A percentile compares a stretch with the other conserved stretches of the same genome.
phyloP scores from a whole-genome alignment of 768 basidiomycete genomes.

The Xanthoconium purpureum region DNA sequence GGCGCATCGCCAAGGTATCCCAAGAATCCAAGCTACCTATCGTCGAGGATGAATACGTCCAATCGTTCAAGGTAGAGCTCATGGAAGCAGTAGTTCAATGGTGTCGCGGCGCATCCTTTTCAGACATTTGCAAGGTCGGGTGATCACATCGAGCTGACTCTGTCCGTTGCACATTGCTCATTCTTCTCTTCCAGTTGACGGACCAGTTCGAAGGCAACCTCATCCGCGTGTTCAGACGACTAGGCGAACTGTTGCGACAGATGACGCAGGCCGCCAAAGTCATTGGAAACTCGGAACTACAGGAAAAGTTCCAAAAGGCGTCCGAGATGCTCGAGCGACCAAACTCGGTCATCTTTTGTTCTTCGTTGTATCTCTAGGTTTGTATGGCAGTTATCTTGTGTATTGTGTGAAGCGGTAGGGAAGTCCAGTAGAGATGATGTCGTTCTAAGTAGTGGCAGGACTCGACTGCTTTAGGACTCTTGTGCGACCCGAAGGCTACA shows the following conservation, averaged over 20 bases:
- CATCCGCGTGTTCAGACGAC: slow-evolving; percentile 91
- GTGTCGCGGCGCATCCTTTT: slow-evolving; percentile 97
- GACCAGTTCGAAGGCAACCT: slow-evolving; percentile 97
- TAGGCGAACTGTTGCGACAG: slow-evolving; percentile 92
- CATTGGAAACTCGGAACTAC: slow-evolving; percentile 90
- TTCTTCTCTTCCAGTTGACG: slow-evolving; percentile 57
- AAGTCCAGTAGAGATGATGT: too few species aligned
- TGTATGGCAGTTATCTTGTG: not conserved
- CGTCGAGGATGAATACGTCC: slow-evolving; percentile 92
- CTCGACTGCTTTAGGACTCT: too few species aligned
- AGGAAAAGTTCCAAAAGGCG: slow-evolving; percentile 90
- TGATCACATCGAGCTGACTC: not conserved
- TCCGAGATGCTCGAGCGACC: slow-evolving; percentile 92
- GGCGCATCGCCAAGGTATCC: slow-evolving; percentile 95
- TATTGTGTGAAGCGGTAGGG: too few species aligned
- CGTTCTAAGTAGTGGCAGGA: too few species aligned
- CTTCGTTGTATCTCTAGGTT: slow-evolving; percentile 72
- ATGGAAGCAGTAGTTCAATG: slow-evolving; percentile 98
- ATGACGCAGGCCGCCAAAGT: slow-evolving; percentile 96
- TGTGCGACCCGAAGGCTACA: too few species aligned
- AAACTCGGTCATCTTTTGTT: slow-evolving; percentile 91
- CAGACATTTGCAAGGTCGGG: slow-evolving; percentile 92
- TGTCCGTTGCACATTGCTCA: not conserved
- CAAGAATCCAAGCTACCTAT: slow-evolving; percentile 88
- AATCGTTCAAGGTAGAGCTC: slow-evolving; percentile 95